Percentiles rank a stretch among this genome's conserved stretches.
Evolutionary conservation across 768 basidiomycete genomes (phyloP).

Genomic region (Russula virescens): DNA sequence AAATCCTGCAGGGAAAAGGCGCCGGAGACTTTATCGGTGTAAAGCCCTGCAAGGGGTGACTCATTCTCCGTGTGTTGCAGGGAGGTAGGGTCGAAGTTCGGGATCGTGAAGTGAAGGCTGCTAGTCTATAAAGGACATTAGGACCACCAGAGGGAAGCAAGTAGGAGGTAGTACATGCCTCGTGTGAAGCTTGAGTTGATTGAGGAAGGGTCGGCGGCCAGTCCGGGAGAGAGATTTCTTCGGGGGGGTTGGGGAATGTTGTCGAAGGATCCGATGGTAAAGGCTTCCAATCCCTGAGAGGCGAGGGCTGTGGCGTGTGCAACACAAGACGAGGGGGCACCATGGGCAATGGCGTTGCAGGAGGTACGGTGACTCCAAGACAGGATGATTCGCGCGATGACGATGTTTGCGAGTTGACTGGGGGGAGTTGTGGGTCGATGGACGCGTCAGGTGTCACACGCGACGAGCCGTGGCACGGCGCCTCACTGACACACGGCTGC

Average conservation of each 20-base stretch:
- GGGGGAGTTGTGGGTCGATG: neutral
- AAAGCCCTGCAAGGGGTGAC: neutral
- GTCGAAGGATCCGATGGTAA: neutral
- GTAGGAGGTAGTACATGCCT: slow-evolving; percentile 3
- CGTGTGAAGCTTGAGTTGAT: neutral
- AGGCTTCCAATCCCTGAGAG: slow-evolving; percentile 3
- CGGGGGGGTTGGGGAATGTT: neutral
- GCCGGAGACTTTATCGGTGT: neutral
- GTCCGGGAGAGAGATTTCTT: neutral
- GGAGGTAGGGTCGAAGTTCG: neutral
- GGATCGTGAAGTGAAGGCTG: neutral
- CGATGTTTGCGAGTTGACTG: neutral
- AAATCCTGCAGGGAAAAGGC: neutral
- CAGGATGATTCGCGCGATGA: neutral
- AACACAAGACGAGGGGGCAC: neutral
- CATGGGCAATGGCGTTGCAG: neutral
- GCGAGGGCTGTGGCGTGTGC: neutral
- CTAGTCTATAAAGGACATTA: slow-evolving; percentile 4
- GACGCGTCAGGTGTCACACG: slow-evolving; percentile 10
- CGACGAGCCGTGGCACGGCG: neutral
- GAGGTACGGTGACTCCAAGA: neutral
- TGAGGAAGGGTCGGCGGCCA: neutral
- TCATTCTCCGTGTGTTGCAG: neutral
- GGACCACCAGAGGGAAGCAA: neutral
- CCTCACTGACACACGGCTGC: neutral